Conservation (phyloP, 352 stramenopile species). For the Pythium monospermum region DNA sequence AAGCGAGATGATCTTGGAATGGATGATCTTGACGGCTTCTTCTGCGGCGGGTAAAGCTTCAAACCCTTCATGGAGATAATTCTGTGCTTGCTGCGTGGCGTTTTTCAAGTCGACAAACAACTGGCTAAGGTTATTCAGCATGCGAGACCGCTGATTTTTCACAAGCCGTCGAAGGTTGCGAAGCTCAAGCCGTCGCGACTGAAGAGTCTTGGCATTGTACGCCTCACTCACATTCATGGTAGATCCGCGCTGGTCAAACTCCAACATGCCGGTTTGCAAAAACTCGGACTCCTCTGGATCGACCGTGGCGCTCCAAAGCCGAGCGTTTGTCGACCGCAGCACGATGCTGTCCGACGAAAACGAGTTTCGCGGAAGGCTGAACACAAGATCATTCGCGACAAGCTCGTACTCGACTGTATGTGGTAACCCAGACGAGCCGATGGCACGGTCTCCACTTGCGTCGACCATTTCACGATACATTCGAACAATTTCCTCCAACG, state of each 20-base stretch:
- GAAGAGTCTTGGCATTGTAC: constrained; percentile 40
- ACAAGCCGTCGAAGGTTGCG: constrained; percentile 68
- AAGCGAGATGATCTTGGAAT: constrained; percentile 72
- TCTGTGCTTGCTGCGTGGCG: constrained; percentile 75
- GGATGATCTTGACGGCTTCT: constrained; percentile 79
- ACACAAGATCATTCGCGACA: constrained; percentile 77
- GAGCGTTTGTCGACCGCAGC: constrained; percentile 67
- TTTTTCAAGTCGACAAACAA: constrained; percentile 79
- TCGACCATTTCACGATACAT: constrained; percentile 22
- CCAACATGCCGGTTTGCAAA: constrained; percentile 67
- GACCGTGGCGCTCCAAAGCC: constrained; percentile 66
- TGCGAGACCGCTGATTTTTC: constrained; percentile 78
- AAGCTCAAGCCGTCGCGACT: constrained; percentile 57
- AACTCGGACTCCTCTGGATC: constrained; percentile 65
- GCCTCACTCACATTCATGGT: constrained; percentile 8
- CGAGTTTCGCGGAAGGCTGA: constrained; percentile 70
- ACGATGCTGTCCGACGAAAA: constrained; percentile 73
- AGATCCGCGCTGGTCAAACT: constrained; percentile 38
- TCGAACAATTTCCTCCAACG: constrained; percentile 23
- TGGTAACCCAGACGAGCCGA: too few species aligned
- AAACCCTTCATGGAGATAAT: constrained; percentile 82
- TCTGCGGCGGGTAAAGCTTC: constrained; percentile 64
- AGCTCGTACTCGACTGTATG: constrained; percentile 54
- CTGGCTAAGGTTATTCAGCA: constrained; percentile 78
- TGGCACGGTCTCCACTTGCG: not conserved